Conservation (phyloP, 2,329 filamentous ascomycete species). For the Pleochaeta shiraiana region DNA sequence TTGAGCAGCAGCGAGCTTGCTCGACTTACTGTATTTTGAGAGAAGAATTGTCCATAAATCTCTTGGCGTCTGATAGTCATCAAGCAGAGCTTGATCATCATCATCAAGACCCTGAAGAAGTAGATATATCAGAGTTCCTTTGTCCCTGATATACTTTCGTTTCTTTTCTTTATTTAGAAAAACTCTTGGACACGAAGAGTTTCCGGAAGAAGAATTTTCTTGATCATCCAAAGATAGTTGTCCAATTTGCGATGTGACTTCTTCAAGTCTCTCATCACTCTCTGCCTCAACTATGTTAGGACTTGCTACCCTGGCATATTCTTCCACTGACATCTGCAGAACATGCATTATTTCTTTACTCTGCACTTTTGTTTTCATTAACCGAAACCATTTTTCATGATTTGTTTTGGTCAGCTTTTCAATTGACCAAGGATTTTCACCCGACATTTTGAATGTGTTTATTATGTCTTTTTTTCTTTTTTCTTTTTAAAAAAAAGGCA, state of each 20-base stretch:
- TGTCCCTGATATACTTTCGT: not conserved
- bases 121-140: not conserved
- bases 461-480: not conserved
- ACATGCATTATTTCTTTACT: not conserved
- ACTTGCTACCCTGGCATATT: not conserved
- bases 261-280: not conserved
- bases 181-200: not conserved
- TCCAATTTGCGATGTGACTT: not conserved
- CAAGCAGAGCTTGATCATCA: not conserved
- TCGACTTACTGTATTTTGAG: not conserved
- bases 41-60: not conserved
- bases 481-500: too few relatives aligned
- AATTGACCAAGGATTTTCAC: slow-evolving; percentile 6
- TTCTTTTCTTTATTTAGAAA: not conserved
- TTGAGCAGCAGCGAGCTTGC: not conserved
- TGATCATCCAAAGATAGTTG: not conserved
- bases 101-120: not conserved
- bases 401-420: not conserved
- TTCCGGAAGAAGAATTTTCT: not conserved
- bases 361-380: not conserved
- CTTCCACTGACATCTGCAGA: not conserved
- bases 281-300: not conserved
- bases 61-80: not conserved
- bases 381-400: not conserved
- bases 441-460: not conserved